These are phyloP conservation scores for Blastobotrys petasosporus DNA, from an alignment of 1,139 yeast species.

Conservation along the genomic window DNA sequence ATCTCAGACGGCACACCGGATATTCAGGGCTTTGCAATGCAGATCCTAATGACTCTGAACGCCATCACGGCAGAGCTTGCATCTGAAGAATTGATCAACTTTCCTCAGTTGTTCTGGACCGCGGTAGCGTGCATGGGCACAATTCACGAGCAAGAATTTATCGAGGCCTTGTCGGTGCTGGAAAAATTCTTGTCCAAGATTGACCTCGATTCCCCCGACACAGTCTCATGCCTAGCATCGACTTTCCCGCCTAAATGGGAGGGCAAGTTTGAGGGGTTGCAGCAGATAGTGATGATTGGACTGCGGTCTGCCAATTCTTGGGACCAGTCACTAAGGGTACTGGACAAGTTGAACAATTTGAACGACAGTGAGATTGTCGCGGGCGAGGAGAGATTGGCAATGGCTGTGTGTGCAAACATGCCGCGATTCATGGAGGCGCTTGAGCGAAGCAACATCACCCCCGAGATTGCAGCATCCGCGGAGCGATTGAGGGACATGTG, in stretches of 20 bases:
- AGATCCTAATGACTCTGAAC: constrained; percentile 88
- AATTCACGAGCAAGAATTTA: constrained; percentile 86
- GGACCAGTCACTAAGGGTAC: constrained; percentile 67
- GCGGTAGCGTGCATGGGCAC: constrained; percentile 89
- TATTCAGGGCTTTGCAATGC: constrained; percentile 96
- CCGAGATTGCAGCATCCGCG: constrained; percentile 24
- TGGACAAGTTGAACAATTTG: constrained; percentile 64
- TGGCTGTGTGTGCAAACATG: constrained; percentile 68
- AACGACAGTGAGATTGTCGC: constrained; percentile 77
- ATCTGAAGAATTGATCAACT: constrained; percentile 70
- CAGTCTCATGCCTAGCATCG: constrained; percentile 72
- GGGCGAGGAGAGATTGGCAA: constrained; percentile 53
- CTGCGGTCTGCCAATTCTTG: constrained; percentile 73
- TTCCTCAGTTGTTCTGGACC: constrained; percentile 95
- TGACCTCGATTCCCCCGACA: constrained; percentile 79
- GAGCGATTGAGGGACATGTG: constrained; percentile 53
- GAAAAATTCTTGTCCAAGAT: constrained; percentile 81
- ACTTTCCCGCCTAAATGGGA: constrained; percentile 97
- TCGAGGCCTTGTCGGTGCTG: constrained; percentile 76
- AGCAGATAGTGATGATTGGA: constrained; percentile 72
- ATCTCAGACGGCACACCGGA: constrained; percentile 83
- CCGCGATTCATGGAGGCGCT: constrained; percentile 82
- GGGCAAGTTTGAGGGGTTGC: constrained; percentile 86
- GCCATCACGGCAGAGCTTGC: constrained; percentile 84
- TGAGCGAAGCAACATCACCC: constrained; percentile 47